phyloP scores from a whole-genome alignment of 345 rosid species.

The Adansonia digitata region DNA sequence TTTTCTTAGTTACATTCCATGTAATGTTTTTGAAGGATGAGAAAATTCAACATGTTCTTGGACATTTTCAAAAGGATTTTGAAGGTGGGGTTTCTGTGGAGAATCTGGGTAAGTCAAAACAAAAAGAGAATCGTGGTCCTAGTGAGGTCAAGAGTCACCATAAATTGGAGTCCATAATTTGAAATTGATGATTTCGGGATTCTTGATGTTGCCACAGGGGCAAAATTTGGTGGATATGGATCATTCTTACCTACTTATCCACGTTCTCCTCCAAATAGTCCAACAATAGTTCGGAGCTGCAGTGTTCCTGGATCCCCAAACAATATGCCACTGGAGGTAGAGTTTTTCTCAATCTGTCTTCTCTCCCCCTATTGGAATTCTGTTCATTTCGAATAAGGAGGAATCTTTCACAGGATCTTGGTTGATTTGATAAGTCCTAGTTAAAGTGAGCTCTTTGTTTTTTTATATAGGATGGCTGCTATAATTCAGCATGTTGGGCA shows the following conservation, averaged over 20 bases:
- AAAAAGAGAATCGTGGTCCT: constrained; percentile 25
- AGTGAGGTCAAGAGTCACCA: constrained; percentile 21
- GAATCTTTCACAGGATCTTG: constrained; percentile 14
- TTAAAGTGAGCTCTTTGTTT: constrained; percentile 16
- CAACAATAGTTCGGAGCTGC: constrained; percentile 45
- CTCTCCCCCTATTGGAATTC: no score
- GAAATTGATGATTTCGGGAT: constrained; percentile 21
- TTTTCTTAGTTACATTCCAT: not conserved
- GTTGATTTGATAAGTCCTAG: constrained; percentile 12
- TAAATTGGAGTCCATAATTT: constrained; percentile 22
- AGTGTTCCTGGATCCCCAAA: constrained; percentile 54
- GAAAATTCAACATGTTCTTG: constrained; percentile 82
- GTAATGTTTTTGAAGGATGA: constrained; percentile 59
- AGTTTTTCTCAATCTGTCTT: not conserved
- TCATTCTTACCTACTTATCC: constrained; percentile 80
- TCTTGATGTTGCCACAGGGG: constrained; percentile 52
- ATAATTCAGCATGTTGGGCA: constrained; percentile 33
- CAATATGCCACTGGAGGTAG: constrained; percentile 61
- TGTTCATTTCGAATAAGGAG: not conserved
- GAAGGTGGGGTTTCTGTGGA: constrained; percentile 97
- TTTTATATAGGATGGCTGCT: constrained; percentile 45
- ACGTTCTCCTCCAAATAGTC: constrained; percentile 74
- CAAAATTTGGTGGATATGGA: constrained; percentile 96
- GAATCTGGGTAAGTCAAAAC: constrained; percentile 72
- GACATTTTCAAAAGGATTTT: constrained; percentile 93